Evolutionary conservation across 495 filamentous ascomycete species (phyloP), one percentile per base, ranked within the genome.

Genomic region (Hypomontagnella monticulosa): DNA sequence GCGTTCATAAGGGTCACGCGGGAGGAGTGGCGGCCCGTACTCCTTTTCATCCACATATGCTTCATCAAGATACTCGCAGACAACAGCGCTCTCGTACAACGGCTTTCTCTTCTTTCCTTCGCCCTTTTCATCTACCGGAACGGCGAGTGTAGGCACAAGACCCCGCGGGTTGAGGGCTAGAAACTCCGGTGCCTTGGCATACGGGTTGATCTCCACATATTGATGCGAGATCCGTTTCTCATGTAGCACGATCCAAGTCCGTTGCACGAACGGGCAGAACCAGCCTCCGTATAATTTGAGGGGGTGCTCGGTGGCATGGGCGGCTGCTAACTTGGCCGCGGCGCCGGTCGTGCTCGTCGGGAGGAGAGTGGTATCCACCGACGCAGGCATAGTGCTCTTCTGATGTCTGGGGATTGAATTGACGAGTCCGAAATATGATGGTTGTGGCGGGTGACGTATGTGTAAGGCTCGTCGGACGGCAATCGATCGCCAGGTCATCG

Each of bases 161-260:
- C 88, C 87, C 10, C 87, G 84, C 0, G 88, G 89, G 63, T 91
- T 91, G 38, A 91, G 81, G 4, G 78, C 75, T 12, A 91, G 82
- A 12, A 91, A 86, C 7, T 81, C 83, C 30, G 81, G 73, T 0
- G 82, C 83, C 67, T 91, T 91, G 71, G 85, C 74, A 82, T 91
- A 91, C 4, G 89, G 89, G 71, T 90, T 89, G 66, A 88, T 81
- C 69, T 93, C 88, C 66, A 91, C 81, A 73, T 90, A 91, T 69
- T 91, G 83, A 71, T 91, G 87, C 38, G 86, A 85, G 50, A 90
- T 87, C n/a, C 78, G 57, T 68, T 92, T 91, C 75, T 92, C 89
- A 67, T 84, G 84, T 34, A 92, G 78, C 10, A 85, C 83, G 57
- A 88, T 83, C 85, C 87, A 91, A 16, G 83, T 80, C 10, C 88